phyloP scores from a whole-genome alignment of 1,284 basidiomycete species.

The Anthracocystis panici-leucophaei region DNA sequence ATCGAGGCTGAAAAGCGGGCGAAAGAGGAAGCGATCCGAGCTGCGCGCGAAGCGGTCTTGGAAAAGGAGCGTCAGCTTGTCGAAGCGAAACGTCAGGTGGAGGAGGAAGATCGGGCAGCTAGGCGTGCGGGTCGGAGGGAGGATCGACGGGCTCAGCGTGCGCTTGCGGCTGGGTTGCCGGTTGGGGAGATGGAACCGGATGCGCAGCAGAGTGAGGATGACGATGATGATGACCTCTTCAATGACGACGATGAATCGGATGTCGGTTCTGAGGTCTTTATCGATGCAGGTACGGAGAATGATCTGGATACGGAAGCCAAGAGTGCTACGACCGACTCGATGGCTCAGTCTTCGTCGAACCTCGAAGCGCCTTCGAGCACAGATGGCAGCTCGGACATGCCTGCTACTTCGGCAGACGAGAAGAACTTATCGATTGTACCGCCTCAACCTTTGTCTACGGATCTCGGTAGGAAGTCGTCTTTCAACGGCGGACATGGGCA shows the following conservation, averaged over 20 bases:
- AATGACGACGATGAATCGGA: slow-evolving; percentile 21
- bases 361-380: slow-evolving; percentile 40
- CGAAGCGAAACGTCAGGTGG: slow-evolving; percentile 51
- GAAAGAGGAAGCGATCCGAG: slow-evolving; percentile 33
- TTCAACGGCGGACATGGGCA: slow-evolving; percentile 28
- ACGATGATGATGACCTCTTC: slow-evolving; percentile 27
- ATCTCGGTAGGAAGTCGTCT: slow-evolving; percentile 17
- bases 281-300: slow-evolving; percentile 32
- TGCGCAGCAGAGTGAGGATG: slow-evolving; percentile 27
- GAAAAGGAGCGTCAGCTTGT: slow-evolving; percentile 41
- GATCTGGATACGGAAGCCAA: slow-evolving; percentile 27
- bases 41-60: slow-evolving; percentile 32
- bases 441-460: slow-evolving; percentile 6
- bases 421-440: slow-evolving; percentile 18
- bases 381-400: slow-evolving; percentile 50
- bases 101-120: slow-evolving; percentile 47
- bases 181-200: slow-evolving; percentile 35
- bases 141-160: slow-evolving; percentile 31
- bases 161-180: slow-evolving; percentile 34
- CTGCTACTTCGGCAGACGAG: slow-evolving; percentile 45
- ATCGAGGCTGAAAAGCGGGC: slow-evolving; percentile 46
- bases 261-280: slow-evolving; percentile 37
- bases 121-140: slow-evolving; percentile 34
- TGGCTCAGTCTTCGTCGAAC: slow-evolving; percentile 34
- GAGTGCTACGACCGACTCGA: slow-evolving; percentile 28